Base-by-base conservation (phyloP, 2,329 filamentous ascomycete species). In the Calonectria montana region DNA sequence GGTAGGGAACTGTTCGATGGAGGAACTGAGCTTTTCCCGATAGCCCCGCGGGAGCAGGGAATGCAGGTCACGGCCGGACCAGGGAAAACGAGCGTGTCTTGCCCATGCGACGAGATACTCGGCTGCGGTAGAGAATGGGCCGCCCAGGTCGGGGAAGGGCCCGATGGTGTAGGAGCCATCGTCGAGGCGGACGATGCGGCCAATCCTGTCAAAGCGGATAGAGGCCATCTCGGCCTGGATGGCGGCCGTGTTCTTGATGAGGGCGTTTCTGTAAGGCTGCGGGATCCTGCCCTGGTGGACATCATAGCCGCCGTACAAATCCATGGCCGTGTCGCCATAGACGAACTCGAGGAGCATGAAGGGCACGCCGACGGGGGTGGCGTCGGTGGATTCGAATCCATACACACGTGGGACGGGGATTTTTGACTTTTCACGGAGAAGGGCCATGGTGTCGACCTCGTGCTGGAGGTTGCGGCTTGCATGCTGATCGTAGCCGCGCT, bases 291-390 rank as follows among this genome's bases (percentile, higher is more conserved):
- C 77, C 27, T 48, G 57, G 57, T 79, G 75, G 15, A 65, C 57
- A 7, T 78, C 62, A 23, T 71, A 80, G 4, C 76, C 75, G 45
- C 78, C 75, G 3, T 25, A 37, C 13, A 69, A 62, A 75, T 76
- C 80, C 76, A 77, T 79, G 35, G 65, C 76, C 3, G 65, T 79
- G 71, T 76, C 80, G 62, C 79, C 81, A 62, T 73, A 80, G 48
- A 79, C 64, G 67, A 73, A 81, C 47, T 76, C 77, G 77, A 83
- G 80, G 23, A 83, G 69, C 6, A 81, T 78, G 66, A 79, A 82
- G 1, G 80, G 76, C 5, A 76, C 76, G 3, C 79, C 75, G 13
- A 78, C 72, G 5, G 57, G 27, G 62, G 80, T 81, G 15, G 70
- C 18, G 55, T 65, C 31, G 27, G 72, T 67, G 29, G 71, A 13